Evolutionary conservation across 352 stramenopile genomes (phyloP).

Genomic region (Phytopythium delawarense): DNA sequence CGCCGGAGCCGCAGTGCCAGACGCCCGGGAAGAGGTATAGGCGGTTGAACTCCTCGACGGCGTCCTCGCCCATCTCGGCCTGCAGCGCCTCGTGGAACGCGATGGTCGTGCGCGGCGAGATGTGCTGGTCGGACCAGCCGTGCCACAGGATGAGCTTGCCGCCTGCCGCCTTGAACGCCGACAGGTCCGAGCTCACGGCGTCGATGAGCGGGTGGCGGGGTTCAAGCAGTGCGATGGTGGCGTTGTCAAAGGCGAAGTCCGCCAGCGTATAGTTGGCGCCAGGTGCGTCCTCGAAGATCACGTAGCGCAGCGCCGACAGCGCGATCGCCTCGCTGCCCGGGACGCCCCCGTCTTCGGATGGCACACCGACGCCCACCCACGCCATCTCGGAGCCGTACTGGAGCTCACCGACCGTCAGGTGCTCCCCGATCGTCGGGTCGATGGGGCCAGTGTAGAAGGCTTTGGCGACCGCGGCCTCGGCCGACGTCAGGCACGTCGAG

Average conservation of each 20-base stretch:
- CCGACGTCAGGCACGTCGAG: slow-evolving; percentile 28
- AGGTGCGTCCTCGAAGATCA: slow-evolving; percentile 33
- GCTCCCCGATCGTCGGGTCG: slow-evolving; percentile 17
- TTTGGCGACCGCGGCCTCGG: slow-evolving; percentile 21
- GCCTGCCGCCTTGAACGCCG: slow-evolving; percentile 26
- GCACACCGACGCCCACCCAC: slow-evolving; percentile 37
- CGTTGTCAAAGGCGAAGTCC: slow-evolving; percentile 32
- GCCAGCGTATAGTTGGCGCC: slow-evolving; percentile 35
- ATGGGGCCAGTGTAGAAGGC: slow-evolving; percentile 40
- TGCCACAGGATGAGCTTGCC: slow-evolving; percentile 48
- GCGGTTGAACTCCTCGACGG: slow-evolving; percentile 32
- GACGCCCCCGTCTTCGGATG: slow-evolving; percentile 15
- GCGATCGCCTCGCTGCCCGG: slow-evolving; percentile 29
- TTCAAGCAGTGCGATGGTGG: slow-evolving; percentile 30
- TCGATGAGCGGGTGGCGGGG: slow-evolving; percentile 30
- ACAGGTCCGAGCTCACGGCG: slow-evolving; percentile 32
- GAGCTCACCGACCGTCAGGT: slow-evolving; percentile 37
- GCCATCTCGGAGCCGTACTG: slow-evolving; percentile 39
- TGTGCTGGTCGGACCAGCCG: slow-evolving; percentile 42
- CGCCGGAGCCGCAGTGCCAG: slow-evolving; percentile 36
- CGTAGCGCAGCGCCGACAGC: slow-evolving; percentile 34
- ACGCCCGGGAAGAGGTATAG: slow-evolving; percentile 42
- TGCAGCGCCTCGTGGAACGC: slow-evolving; percentile 35
- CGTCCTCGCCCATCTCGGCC: slow-evolving; percentile 23
- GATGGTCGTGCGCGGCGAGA: slow-evolving; percentile 42